A percentile compares a stretch with the other conserved stretches of the same genome.
Evolutionary conservation across 2,329 filamentous ascomycete species (phyloP).

Genomic region (Botrytis paeoniae): DNA sequence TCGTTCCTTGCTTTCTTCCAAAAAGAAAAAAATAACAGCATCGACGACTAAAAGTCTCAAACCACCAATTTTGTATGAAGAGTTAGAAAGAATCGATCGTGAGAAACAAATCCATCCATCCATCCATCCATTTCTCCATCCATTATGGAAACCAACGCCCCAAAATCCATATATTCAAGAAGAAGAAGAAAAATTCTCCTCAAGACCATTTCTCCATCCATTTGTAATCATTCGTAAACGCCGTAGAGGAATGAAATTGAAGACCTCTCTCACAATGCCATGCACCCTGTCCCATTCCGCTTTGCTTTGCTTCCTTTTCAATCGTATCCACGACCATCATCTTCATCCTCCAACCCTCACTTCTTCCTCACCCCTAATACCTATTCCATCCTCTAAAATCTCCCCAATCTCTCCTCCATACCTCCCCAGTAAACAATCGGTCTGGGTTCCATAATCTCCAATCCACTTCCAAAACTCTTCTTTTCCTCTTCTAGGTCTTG

Average conservation of each 20-base stretch:
- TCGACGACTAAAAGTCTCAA: background rate
- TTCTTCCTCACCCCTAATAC: background rate
- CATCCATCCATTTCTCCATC: background rate
- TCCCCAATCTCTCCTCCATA: constrained; percentile 46
- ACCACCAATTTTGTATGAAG: background rate
- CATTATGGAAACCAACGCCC: constrained; percentile 6
- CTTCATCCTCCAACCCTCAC: no score
- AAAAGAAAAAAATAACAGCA: background rate
- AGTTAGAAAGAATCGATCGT: background rate
- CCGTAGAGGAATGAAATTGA: constrained; percentile 1
- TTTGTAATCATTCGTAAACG: constrained; percentile 7
- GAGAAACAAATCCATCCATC: background rate
- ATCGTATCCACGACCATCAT: background rate
- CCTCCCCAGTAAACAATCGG: constrained; percentile 63
- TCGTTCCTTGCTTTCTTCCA: background rate
- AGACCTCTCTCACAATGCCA: constrained; percentile 22
- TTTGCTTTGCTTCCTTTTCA: background rate
- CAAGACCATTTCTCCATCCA: background rate
- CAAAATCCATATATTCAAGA: background rate
- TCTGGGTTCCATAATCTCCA: constrained; percentile 58
- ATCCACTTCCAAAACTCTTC: constrained; percentile 49
- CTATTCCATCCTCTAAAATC: background rate
- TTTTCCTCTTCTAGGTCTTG: constrained; percentile 57
- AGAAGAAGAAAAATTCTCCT: background rate
- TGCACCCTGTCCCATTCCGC: background rate